phyloP scores from a whole-genome alignment of 352 stramenopile species.

The Elongisporangium undulatum region DNA sequence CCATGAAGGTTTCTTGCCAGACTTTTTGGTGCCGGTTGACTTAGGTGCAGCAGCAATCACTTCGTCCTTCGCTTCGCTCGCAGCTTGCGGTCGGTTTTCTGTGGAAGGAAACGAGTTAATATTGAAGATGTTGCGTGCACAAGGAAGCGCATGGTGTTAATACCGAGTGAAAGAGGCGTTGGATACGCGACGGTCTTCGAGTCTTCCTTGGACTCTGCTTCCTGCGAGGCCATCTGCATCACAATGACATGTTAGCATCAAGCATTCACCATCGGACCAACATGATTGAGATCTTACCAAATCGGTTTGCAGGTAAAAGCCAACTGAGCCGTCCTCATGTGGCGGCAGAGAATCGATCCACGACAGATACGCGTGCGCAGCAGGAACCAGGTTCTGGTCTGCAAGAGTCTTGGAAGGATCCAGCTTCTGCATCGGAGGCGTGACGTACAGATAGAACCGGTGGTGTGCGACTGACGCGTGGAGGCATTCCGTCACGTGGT shows the following conservation, averaged over 20 bases:
- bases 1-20: conserved; percentile 67
- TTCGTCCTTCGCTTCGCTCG: conserved; percentile 9
- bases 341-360: conserved; percentile 39
- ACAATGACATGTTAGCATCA: neutral
- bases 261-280: too few species aligned
- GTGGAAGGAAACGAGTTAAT: conserved; percentile 3
- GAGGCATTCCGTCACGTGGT: conserved; percentile 57
- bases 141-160: neutral
- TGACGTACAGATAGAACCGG: conserved; percentile 77
- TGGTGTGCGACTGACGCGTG: conserved; percentile 11
- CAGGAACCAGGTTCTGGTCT: conserved; percentile 72
- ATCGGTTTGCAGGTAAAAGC: conserved; percentile 58
- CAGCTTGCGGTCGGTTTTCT: conserved; percentile 18
- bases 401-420: conserved; percentile 44
- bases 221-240: conserved; percentile 25
- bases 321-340: conserved; percentile 11
- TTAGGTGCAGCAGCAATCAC: conserved; percentile 26
- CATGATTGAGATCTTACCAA: conserved; percentile 27
- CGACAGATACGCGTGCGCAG: conserved; percentile 70
- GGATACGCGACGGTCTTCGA: conserved; percentile 30
- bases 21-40: conserved; percentile 23
- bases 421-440: conserved; percentile 69
- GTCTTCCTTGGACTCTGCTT: conserved; percentile 36
- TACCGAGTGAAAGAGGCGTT: conserved; percentile 42
- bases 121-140: neutral